phyloP scores from a whole-genome alignment of 306 rosid genomes.

The Acacia acuminata region DNA sequence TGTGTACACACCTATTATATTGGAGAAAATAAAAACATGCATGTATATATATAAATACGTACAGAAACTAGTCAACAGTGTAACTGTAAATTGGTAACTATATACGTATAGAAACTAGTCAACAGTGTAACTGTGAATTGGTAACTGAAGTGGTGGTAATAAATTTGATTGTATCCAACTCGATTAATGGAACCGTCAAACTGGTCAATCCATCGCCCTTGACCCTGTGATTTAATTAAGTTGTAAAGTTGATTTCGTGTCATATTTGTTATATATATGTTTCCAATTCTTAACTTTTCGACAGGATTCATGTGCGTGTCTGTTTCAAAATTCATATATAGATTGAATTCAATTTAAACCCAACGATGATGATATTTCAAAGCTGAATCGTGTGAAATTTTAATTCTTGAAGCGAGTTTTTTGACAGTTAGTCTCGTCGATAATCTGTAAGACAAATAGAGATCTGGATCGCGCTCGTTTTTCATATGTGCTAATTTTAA shows the following conservation, averaged over 20 bases:
- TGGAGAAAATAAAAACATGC: background rate
- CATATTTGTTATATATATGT: background rate
- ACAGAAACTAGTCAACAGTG: background rate
- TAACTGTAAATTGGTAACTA: background rate
- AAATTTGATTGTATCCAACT: background rate
- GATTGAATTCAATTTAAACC: background rate
- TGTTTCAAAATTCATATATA: background rate
- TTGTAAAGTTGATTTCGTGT: background rate
- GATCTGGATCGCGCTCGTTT: background rate
- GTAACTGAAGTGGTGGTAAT: background rate
- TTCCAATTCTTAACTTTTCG: background rate
- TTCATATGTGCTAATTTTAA: background rate
- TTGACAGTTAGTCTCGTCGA: background rate
- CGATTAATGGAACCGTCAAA: background rate
- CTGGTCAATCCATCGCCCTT: background rate
- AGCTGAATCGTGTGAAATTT: background rate
- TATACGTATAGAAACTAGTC: background rate
- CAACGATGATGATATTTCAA: background rate
- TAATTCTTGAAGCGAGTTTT: background rate
- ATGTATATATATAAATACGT: background rate
- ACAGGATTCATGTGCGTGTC: background rate
- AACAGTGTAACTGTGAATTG: background rate
- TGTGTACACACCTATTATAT: background rate
- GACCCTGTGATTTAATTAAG: background rate
- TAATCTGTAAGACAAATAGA: background rate